Percentiles rank a stretch among this genome's conserved stretches.
These are phyloP conservation scores for Marasmius fiardii DNA, from an alignment of 1,284 basidiomycete genomes.

Conservation along the genomic window DNA sequence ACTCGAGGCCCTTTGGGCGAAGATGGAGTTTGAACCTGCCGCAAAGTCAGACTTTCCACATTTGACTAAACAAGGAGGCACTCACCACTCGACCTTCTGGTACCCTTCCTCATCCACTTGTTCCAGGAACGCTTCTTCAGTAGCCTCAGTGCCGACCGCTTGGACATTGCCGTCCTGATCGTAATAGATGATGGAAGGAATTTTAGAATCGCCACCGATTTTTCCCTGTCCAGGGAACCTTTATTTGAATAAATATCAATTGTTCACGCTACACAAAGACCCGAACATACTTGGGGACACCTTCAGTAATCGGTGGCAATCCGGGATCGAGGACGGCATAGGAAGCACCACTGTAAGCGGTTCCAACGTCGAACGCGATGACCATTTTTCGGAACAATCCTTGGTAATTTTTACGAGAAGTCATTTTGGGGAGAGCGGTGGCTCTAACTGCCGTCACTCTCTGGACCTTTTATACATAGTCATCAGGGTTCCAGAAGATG, in stretches of 20 bases:
- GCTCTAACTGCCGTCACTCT: background rate
- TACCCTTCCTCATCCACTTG: conserved; percentile 27
- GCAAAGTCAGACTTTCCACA: background rate
- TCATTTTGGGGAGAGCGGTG: background rate
- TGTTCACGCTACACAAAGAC: background rate
- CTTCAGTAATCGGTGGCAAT: conserved; percentile 3
- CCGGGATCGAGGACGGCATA: conserved; percentile 8
- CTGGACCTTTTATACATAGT: background rate
- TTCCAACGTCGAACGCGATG: conserved; percentile 48
- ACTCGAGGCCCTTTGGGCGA: background rate
- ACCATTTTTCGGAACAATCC: conserved; percentile 37
- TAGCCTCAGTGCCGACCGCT: conserved; percentile 52
- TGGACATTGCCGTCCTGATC: conserved; percentile 38
- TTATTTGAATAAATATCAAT: background rate
- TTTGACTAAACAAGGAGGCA: no score
- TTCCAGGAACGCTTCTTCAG: conserved; percentile 36
- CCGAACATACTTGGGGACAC: conserved; percentile 1
- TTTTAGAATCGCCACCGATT: conserved; percentile 40
- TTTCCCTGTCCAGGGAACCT: background rate
- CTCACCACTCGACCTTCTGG: background rate
- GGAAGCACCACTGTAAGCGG: conserved; percentile 49
- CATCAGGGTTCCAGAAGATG: background rate
- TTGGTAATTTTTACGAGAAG: conserved; percentile 19
- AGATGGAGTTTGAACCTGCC: conserved; percentile 10
- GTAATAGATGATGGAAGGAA: conserved; percentile 56